phyloP scores from a whole-genome alignment of 192 early-diverging fungal genomes.

The Endogone sp. region DNA sequence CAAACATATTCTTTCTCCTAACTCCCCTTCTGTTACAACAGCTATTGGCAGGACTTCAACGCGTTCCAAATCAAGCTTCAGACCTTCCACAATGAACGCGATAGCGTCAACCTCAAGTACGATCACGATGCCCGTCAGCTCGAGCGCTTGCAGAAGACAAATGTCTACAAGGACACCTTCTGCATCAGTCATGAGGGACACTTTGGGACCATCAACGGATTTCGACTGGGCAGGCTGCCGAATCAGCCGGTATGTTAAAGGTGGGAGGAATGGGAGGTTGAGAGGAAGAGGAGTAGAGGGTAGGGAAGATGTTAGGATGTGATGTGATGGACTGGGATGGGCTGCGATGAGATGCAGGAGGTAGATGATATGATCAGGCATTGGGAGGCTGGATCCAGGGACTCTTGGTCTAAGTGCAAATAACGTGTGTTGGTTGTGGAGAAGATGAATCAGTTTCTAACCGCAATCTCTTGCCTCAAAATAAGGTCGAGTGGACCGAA shows the following conservation, averaged over 20 bases:
- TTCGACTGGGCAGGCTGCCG: conserved; percentile 79
- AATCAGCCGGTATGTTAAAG: conserved; percentile 50
- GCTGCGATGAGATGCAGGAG: no score
- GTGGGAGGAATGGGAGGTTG: background rate
- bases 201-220: conserved; percentile 93
- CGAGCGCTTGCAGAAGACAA: conserved; percentile 83
- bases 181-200: conserved; percentile 81
- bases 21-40: conserved; percentile 2
- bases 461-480: no score
- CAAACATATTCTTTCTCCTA: background rate
- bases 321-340: no score
- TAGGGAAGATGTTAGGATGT: background rate
- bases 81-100: conserved; percentile 67
- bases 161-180: conserved; percentile 95
- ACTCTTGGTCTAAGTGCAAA: no score
- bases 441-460: no score
- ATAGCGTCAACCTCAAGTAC: conserved; percentile 74
- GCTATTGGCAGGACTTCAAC: conserved; percentile 73
- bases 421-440: no score
- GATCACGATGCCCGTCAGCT: conserved; percentile 74
- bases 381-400: no score
- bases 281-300: background rate
- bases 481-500: conserved; percentile 87
- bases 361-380: no score
- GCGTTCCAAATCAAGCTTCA: conserved; percentile 59